phyloP scores from a whole-genome alignment of 2,329 filamentous ascomycete genomes.

The Neofusicoccum cordaticola region DNA sequence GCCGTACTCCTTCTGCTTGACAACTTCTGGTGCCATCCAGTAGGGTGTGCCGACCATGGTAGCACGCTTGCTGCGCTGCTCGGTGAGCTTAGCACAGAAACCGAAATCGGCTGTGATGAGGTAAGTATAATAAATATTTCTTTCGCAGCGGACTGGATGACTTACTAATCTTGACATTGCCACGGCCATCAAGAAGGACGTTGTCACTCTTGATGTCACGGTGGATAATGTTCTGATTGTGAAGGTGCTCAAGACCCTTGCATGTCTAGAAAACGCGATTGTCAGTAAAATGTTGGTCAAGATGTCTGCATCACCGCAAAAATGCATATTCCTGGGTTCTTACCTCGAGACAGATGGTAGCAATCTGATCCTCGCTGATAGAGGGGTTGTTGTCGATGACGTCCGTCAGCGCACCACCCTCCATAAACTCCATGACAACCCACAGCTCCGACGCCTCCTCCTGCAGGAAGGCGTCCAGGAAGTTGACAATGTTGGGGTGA shows the following conservation, averaged over 20 bases:
- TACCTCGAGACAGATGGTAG: slow-evolving; percentile 95
- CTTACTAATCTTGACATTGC: slow-evolving; percentile 96
- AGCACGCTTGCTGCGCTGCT: slow-evolving; percentile 92
- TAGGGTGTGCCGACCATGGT: slow-evolving; percentile 99
- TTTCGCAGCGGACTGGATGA: slow-evolving; percentile 25
- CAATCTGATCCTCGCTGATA: slow-evolving; percentile 95
- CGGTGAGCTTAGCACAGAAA: slow-evolving; percentile 97
- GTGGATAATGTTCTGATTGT: slow-evolving; percentile 95
- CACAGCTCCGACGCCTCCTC: slow-evolving; percentile 95
- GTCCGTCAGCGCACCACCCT: slow-evolving; percentile 94
- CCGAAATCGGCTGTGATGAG: slow-evolving; percentile 81
- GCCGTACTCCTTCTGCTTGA: slow-evolving; percentile 98
- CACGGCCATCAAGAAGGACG: slow-evolving; percentile 86
- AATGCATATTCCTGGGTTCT: slow-evolving; percentile 29
- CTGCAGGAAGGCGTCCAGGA: slow-evolving; percentile 91
- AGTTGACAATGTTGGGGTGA: slow-evolving; percentile 98
- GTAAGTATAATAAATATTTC: slow-evolving; percentile 19
- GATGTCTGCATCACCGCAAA: too few relatives aligned
- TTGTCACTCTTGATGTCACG: slow-evolving; percentile 99
- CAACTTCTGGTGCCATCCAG: slow-evolving; percentile 99
- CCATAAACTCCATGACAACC: slow-evolving; percentile 99
- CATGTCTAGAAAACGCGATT: slow-evolving; percentile 65
- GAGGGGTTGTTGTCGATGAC: slow-evolving; percentile 96
- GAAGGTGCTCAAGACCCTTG: slow-evolving; percentile 88
- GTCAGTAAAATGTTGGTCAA: background rate